Conservation (phyloP, 2,329 filamentous ascomycete species). For the Phaeoacremonium minimum region DNA sequence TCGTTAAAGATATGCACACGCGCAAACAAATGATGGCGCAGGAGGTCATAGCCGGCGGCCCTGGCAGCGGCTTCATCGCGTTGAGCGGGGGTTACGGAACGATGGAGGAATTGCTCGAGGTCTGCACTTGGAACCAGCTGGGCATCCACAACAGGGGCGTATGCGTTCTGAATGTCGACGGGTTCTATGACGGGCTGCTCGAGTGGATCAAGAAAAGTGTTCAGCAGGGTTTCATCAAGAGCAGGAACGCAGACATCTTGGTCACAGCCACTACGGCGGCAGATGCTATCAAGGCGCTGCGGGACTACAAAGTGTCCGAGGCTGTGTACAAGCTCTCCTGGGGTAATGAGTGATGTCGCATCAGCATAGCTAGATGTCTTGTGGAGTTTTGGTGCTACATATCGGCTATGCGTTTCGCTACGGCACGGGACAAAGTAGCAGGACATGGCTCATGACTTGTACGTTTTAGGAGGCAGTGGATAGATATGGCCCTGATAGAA, state of each 20-base stretch:
- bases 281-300: constrained; percentile 66
- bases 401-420: too few species aligned
- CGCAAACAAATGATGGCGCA: constrained; percentile 91
- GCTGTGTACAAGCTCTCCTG: constrained; percentile 79
- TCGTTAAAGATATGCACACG: constrained; percentile 94
- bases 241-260: constrained; percentile 69
- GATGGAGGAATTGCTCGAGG: constrained; percentile 91
- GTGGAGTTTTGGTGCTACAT: too few species aligned
- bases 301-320: constrained; percentile 69
- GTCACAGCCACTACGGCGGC: constrained; percentile 69
- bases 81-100: constrained; percentile 90
- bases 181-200: constrained; percentile 87
- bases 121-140: constrained; percentile 91
- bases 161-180: constrained; percentile 79
- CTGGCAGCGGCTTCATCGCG: constrained; percentile 84
- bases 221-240: constrained; percentile 69
- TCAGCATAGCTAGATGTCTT: too few species aligned
- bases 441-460: too few species aligned
- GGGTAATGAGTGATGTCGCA: constrained; percentile 53
- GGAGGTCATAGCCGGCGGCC: constrained; percentile 76
- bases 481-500: too few species aligned
- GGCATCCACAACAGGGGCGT: constrained; percentile 83
- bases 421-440: too few species aligned
- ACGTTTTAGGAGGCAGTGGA: too few species aligned
- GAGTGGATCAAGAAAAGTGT: constrained; percentile 77